Base-by-base conservation (phyloP, 495 filamentous ascomycete genomes). In the Xylaria longipes region DNA sequence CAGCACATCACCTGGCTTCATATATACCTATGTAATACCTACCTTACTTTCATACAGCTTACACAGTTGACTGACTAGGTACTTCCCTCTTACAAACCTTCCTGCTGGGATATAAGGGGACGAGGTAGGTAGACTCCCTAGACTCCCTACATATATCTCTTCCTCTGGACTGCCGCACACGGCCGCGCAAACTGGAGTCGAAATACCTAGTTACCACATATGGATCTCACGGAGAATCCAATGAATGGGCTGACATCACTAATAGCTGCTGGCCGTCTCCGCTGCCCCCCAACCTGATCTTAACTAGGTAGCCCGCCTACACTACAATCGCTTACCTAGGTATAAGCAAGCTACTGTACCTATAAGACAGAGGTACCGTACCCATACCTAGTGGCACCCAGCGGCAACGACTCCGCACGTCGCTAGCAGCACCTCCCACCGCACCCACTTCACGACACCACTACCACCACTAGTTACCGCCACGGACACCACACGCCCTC, bases 11-110 rank as follows among this genome's bases (percentile, higher is more conserved):
- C 52, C 52, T 56, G 27, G 52, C 52, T 56, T 56, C 52, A 2
- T 31, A 14, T 15, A 56, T 31, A n/a, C n/a, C n/a, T n/a, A 56
- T 56, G 52, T 56, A 56, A 56, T 39, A 45, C 37, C 60, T 56
- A 25, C 22, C 12, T 57, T n/a, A n/a, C n/a, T n/a, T n/a, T 64
- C 8, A 33, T 12, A 62, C 58, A 50, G 48, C 48, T 50, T 50
- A 50, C 52, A 50, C 8, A 50, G 22, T 25, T 54, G 50, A 54
- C 25, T 25, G 50, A 54, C 48, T 52, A 14, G 2, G 2, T 25
- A 27, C 46, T 14, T 22, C 58, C 31, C 14, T 61, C 35, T 39
- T 33, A 37, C 33, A 20, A 60, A 11, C 57, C 57, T 3, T 54
- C 5, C 12, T 27, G 9, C 29, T 14, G 50, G 25, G 25, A 54